These are phyloP conservation scores for Colletotrichum godetiae DNA, from an alignment of 2,329 filamentous ascomycete species.

Conservation along the genomic window DNA sequence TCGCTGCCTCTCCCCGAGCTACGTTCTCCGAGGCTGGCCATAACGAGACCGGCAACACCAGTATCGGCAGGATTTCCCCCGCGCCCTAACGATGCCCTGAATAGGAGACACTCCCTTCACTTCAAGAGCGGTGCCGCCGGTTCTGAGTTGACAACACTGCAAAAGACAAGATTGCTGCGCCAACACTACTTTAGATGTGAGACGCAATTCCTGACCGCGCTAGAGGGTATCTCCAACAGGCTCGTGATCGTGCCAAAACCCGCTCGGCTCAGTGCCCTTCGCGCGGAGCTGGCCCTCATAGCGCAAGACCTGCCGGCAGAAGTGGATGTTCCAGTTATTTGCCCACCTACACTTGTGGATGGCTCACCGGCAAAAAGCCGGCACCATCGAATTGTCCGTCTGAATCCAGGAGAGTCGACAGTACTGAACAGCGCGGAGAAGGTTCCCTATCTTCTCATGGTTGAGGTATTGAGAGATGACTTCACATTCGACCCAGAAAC, in stretches of 20 bases:
- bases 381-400: constrained; percentile 84
- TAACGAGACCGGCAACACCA: constrained; percentile 67
- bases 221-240: constrained; percentile 88
- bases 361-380: constrained; percentile 80
- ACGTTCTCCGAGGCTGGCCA: constrained; percentile 60
- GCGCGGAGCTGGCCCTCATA: constrained; percentile 84
- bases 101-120: constrained; percentile 71
- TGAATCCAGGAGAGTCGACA: constrained; percentile 86
- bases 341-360: constrained; percentile 78
- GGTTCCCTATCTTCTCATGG: constrained; percentile 86
- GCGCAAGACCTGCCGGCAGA: constrained; percentile 85
- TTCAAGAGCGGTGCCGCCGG: constrained; percentile 67
- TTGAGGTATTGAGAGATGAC: constrained; percentile 84
- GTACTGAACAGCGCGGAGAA: constrained; percentile 89
- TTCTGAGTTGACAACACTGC: constrained; percentile 70
- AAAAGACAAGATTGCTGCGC: constrained; percentile 78
- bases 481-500: constrained; percentile 85
- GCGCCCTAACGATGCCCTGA: constrained; percentile 60
- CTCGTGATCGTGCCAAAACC: constrained; percentile 85
- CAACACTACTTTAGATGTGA: constrained; percentile 88
- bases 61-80: constrained; percentile 63
- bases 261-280: constrained; percentile 81
- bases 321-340: constrained; percentile 85
- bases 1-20: constrained; percentile 74
- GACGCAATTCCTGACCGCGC: constrained; percentile 82